Evolutionary conservation across 371 early-diverging fungal species (phyloP).

Genomic region (Basidiobolus meristosporus): DNA sequence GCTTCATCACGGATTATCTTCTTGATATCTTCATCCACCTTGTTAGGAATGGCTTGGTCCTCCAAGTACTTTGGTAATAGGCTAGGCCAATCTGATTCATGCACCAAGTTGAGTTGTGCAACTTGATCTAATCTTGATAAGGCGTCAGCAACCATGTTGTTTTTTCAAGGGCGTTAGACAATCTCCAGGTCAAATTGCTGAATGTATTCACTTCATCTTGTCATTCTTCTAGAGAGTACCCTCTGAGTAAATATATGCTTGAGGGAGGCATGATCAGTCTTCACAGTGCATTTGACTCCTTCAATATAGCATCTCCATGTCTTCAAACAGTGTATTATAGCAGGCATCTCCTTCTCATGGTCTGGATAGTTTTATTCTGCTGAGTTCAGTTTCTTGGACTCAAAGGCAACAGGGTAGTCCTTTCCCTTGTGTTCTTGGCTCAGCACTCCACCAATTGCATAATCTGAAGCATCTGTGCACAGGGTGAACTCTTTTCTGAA

Average conservation of each 20-base stretch:
- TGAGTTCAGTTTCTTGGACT: conserved; percentile 6
- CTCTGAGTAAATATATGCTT: neutral
- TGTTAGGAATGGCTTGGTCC: no score
- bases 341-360: conserved; percentile 11
- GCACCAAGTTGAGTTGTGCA: no score
- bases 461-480: conserved; percentile 6
- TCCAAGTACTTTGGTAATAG: no score
- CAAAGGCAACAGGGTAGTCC: conserved; percentile 8
- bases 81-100: no score
- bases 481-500: conserved; percentile 4
- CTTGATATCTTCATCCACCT: no score
- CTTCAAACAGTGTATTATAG: conserved; percentile 6
- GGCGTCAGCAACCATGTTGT: conserved; percentile 9
- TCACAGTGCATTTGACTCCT: conserved; percentile 1
- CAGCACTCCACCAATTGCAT: conserved; percentile 6
- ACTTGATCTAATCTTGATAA: conserved; percentile 6
- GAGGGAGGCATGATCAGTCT: conserved; percentile 3
- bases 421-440: conserved; percentile 3
- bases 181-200: conserved; percentile 5
- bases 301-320: neutral
- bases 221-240: neutral
- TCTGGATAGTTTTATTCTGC: conserved; percentile 8
- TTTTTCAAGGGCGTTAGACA: conserved; percentile 9
- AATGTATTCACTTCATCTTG: neutral
- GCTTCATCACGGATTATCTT: neutral